Conservation (phyloP, 768 basidiomycete species). For the Russula virescens region DNA sequence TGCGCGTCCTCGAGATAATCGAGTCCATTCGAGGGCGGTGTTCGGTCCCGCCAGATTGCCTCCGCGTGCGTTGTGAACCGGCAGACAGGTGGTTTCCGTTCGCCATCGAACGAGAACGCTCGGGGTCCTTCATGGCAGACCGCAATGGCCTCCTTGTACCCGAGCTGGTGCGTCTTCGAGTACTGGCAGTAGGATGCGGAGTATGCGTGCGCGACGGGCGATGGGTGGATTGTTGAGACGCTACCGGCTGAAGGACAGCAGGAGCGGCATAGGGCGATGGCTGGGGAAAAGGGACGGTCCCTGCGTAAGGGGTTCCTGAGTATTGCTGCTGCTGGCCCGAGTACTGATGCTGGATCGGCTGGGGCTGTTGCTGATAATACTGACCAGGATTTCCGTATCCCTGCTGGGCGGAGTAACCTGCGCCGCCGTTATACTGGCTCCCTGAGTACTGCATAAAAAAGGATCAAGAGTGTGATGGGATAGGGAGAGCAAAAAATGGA, state of each 20-base stretch:
- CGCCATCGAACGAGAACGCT: conserved; percentile 10
- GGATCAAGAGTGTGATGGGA: neutral
- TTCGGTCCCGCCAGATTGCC: conserved; percentile 37
- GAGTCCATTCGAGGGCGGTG: conserved; percentile 26
- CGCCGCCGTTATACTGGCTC: conserved; percentile 10
- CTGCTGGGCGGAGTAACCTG: conserved; percentile 4
- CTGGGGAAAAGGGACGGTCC: conserved; percentile 13
- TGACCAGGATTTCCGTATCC: conserved; percentile 11
- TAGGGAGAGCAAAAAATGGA: neutral
- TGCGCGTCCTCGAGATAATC: conserved; percentile 32
- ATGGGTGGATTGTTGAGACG: conserved; percentile 4
- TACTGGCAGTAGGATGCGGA: conserved; percentile 28
- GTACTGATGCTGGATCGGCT: conserved; percentile 23
- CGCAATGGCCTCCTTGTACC: conserved; percentile 35
- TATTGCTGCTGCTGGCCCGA: conserved; percentile 23
- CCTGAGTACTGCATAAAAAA: conserved; percentile 15
- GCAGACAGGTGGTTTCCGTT: conserved; percentile 27
- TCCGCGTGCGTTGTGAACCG: conserved; percentile 33
- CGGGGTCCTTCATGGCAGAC: conserved; percentile 53
- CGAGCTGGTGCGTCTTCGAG: conserved; percentile 34
- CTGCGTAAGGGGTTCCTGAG: conserved; percentile 8
- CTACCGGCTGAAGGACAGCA: conserved; percentile 4
- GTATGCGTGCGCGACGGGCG: conserved; percentile 20
- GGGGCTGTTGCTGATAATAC: conserved; percentile 22
- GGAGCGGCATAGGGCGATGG: conserved; percentile 14